Base-by-base conservation (phyloP, 768 basidiomycete species). In the Pleurotus eryngii region DNA sequence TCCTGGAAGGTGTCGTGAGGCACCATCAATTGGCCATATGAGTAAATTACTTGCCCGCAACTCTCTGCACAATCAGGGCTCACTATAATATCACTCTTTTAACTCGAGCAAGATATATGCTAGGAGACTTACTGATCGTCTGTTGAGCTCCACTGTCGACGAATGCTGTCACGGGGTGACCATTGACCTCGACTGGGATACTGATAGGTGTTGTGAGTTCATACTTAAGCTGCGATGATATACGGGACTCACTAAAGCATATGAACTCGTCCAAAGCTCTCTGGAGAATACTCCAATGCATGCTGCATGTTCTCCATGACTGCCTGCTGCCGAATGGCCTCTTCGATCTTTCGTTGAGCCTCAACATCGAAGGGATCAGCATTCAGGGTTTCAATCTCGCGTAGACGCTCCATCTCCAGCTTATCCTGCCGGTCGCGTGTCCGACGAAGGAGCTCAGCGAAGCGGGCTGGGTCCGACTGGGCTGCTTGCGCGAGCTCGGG, bases 141-240 rank as follows among this genome's bases (percentile, higher is more conserved):
- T 85, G 85, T 66, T 99, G 97, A 9, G 97, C 97, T 42, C 96
- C 97, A 61, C 94, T 97, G 69, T 99, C 97, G 43, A 99, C 97
- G 64, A 99, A 99, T 0, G 97, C 97, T 70, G 93, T 95, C 38
- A 98, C 85, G 3, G 89, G 89, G 59, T 81, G 79, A 1, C 89
- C 88, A 66, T 99, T 99, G 2, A 99, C 93, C 66, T 98, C 97
- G 0, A 95, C 86, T 22, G 87, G 83, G 60, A 98, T 90, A 64
- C 92, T 95, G 57, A 7, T 22, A 7, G 12, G 5, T 40, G n/a
- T 8, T 17, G 26, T 60, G 47, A 57, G 49, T 11, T 2, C 15
- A 37, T 3, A 53, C 46, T 27, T 55, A n/a, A 54, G 30, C 20
- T 56, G 14, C 4, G 49, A 60, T n/a, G 15, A 22, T 27, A 40